phyloP scores from a whole-genome alignment of 805 yeast species.

The Ogataea populi-albae region DNA sequence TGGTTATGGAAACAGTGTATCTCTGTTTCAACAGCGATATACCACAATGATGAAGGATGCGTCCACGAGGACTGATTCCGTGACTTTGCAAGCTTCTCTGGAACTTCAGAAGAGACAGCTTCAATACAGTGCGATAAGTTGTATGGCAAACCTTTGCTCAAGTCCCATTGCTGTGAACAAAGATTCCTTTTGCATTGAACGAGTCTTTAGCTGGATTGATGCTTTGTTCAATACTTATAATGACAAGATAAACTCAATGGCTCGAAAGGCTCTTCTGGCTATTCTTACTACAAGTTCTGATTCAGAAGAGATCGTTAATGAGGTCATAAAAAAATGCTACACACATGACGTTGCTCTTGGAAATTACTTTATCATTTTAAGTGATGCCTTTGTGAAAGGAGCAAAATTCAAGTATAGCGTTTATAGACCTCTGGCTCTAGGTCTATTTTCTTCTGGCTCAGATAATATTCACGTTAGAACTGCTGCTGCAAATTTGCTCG shows the following conservation, averaged over 20 bases:
- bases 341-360: conserved; percentile 54
- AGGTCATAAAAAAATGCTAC: conserved; percentile 72
- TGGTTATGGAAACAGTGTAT: conserved; percentile 71
- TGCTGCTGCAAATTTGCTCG: conserved; percentile 69
- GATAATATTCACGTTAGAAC: conserved; percentile 64
- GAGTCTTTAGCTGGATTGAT: conserved; percentile 78
- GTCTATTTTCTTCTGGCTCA: conserved; percentile 76
- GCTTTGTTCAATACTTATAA: conserved; percentile 59
- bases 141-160: conserved; percentile 79
- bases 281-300: conserved; percentile 60
- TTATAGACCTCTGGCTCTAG: conserved; percentile 69
- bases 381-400: conserved; percentile 56
- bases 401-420: conserved; percentile 50
- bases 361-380: conserved; percentile 68
- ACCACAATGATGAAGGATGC: conserved; percentile 46
- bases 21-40: conserved; percentile 65
- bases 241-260: conserved; percentile 57
- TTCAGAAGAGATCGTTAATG: conserved; percentile 48
- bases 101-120: conserved; percentile 75
- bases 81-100: conserved; percentile 65
- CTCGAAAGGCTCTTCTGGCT: conserved; percentile 67
- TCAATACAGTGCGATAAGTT: conserved; percentile 68
- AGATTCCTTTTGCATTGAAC: conserved; percentile 67
- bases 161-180: conserved; percentile 58
- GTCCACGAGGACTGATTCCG: conserved; percentile 35